A percentile compares a stretch with the other conserved stretches of the same genome.
These are phyloP conservation scores for Mycena crocata DNA, from an alignment of 768 basidiomycete genomes.

Conservation along the genomic window DNA sequence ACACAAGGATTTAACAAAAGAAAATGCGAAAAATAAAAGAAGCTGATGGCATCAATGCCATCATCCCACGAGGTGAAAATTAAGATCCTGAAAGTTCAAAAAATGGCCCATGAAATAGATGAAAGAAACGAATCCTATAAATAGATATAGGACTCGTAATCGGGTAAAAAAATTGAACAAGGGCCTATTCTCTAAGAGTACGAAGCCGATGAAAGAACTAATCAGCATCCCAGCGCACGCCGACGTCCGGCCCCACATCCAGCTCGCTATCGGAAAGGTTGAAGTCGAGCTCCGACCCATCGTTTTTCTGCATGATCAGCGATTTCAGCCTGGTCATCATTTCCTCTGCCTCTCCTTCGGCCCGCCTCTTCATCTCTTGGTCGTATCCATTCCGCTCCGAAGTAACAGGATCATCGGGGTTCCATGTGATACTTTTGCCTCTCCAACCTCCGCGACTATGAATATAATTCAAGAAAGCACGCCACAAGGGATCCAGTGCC, in stretches of 20 bases:
- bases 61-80: no score
- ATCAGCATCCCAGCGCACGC: slow-evolving; percentile 33
- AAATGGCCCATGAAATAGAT: no score
- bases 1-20: no score
- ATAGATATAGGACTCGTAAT: no score
- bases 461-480: slow-evolving; percentile 70
- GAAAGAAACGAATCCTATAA: no score
- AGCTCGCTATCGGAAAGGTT: slow-evolving; percentile 33
- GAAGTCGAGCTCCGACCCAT: slow-evolving; percentile 34
- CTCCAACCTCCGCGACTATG: slow-evolving; percentile 64
- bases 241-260: slow-evolving; percentile 23
- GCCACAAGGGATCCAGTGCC: slow-evolving; percentile 72
- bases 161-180: no score
- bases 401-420: slow-evolving; percentile 51
- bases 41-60: no score
- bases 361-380: slow-evolving; percentile 21
- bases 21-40: no score
- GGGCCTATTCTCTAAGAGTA: no score
- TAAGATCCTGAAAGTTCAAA: no score
- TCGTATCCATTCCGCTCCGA: slow-evolving; percentile 22
- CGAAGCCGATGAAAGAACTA: slow-evolving; percentile 28
- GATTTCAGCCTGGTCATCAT: slow-evolving; percentile 35
- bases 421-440: slow-evolving; percentile 63
- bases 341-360: slow-evolving; percentile 37
- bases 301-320: slow-evolving; percentile 30